These are phyloP conservation scores for Coelastrella sp. DNA, from an alignment of 139 green algal genomes.

Conservation along the genomic window DNA sequence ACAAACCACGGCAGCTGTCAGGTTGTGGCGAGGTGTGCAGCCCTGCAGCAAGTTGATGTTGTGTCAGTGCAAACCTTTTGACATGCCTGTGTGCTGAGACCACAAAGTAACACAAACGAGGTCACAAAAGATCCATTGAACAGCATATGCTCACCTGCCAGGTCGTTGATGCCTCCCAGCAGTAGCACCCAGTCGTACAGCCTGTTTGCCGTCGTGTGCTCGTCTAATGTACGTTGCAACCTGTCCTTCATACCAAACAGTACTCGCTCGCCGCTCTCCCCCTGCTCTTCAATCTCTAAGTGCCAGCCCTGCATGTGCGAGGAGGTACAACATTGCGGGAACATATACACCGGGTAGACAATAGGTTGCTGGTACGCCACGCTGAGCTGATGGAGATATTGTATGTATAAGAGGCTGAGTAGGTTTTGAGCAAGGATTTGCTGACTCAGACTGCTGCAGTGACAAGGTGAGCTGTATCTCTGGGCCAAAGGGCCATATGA, in stretches of 20 bases:
- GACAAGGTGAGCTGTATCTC: too few relatives aligned
- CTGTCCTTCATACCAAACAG: conserved; percentile 33
- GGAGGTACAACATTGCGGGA: background rate
- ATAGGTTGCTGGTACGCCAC: too few relatives aligned
- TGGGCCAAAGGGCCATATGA: background rate
- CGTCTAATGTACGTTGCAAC: conserved; percentile 23
- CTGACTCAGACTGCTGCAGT: too few relatives aligned
- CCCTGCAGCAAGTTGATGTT: too few relatives aligned
- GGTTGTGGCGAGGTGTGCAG: too few relatives aligned
- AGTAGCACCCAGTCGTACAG: conserved; percentile 46
- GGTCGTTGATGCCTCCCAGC: conserved; percentile 47
- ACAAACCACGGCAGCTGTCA: too few relatives aligned
- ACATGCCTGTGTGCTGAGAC: background rate
- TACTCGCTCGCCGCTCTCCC: conserved; percentile 40
- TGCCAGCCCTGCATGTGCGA: conserved; percentile 26
- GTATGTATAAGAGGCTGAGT: too few relatives aligned
- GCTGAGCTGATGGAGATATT: too few relatives aligned
- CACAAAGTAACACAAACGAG: background rate
- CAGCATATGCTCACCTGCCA: conserved; percentile 14
- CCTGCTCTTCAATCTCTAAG: conserved; percentile 41
- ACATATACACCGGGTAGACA: too few relatives aligned
- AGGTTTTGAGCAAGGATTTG: too few relatives aligned
- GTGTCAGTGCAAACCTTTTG: background rate
- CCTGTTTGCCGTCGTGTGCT: conserved; percentile 9
- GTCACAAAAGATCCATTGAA: background rate